Evolutionary conservation across 2,329 filamentous ascomycete species (phyloP).

Genomic region (Meredithiella fracta): DNA sequence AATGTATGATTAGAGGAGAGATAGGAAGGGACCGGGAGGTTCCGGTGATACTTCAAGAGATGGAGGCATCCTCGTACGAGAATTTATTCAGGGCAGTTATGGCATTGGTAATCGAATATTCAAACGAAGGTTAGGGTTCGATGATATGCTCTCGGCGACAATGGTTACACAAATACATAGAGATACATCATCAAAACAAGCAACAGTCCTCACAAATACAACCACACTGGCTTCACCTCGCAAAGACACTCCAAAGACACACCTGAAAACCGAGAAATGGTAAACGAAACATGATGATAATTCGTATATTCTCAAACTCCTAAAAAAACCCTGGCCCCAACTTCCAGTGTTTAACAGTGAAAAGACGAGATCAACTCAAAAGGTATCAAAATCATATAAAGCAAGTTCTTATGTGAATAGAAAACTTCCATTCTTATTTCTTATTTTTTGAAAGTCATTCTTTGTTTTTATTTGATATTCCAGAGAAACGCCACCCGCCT

Average conservation of each 20-base stretch:
- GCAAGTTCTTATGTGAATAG: background rate
- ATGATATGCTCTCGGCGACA: no score
- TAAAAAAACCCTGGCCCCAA: background rate
- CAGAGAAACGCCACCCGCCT: constrained; percentile 5
- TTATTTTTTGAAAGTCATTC: constrained; percentile 6
- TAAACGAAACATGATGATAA: background rate
- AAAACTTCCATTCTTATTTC: background rate
- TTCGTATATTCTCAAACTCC: background rate
- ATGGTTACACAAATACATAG: no score
- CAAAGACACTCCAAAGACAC: background rate
- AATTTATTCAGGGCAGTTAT: no score
- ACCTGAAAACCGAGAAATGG: background rate
- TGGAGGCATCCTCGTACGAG: background rate
- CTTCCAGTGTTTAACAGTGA: background rate
- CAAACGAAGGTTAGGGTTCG: no score
- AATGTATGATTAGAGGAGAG: background rate
- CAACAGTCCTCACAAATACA: no score
- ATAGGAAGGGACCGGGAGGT: background rate
- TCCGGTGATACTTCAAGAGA: background rate
- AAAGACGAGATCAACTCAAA: background rate
- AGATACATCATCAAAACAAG: no score
- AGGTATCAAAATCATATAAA: background rate
- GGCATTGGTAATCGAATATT: no score
- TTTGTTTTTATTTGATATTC: constrained; percentile 13
- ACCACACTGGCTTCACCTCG: background rate